A percentile compares a stretch with the other conserved stretches of the same genome.
Conservation (phyloP, 345 rosid genomes). For the Populus deltoides region DNA sequence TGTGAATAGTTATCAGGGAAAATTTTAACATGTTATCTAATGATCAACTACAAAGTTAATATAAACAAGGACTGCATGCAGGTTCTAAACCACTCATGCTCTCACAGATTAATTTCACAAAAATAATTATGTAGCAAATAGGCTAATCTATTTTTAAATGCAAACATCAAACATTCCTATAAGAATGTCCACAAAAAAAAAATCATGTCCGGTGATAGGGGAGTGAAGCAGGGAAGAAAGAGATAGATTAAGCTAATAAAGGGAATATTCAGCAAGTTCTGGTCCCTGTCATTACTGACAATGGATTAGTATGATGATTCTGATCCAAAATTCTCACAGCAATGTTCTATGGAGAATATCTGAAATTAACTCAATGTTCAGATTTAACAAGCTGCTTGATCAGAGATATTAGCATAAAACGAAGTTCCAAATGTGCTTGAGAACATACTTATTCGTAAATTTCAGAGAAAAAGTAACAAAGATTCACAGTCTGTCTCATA, state of each 20-base stretch:
- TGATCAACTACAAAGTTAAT: neutral
- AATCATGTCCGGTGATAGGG: neutral
- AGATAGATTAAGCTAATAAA: neutral
- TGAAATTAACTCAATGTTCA: neutral
- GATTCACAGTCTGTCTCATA: neutral
- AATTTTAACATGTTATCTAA: neutral
- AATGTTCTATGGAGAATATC: neutral
- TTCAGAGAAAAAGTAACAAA: neutral
- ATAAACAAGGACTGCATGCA: neutral
- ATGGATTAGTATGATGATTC: neutral
- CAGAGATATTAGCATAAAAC: neutral
- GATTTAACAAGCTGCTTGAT: neutral
- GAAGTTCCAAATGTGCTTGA: neutral
- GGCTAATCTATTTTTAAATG: neutral
- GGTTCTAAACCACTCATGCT: neutral
- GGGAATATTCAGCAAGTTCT: neutral
- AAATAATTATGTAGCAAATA: neutral
- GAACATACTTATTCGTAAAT: neutral
- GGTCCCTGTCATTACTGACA: neutral
- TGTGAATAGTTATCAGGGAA: conserved; percentile 22
- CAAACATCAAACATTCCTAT: neutral
- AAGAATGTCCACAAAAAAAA: neutral
- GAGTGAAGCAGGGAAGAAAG: neutral
- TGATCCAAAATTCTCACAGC: neutral
- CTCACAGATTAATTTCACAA: neutral